phyloP scores from a whole-genome alignment of 345 rosid species.

The Sonneratia alba region DNA sequence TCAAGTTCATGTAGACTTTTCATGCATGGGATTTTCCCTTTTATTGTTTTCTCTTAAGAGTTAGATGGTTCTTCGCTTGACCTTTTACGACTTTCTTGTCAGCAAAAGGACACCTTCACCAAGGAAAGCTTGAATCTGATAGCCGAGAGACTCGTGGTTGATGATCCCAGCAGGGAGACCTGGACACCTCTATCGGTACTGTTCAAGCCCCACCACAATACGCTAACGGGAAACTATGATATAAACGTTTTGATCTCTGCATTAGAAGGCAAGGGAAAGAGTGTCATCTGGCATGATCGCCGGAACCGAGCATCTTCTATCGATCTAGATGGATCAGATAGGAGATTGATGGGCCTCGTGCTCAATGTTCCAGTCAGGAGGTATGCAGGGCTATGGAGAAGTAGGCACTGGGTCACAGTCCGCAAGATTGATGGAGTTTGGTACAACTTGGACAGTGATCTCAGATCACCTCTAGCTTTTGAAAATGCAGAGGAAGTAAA shows the following conservation, averaged over 20 bases:
- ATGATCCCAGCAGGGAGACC: constrained; percentile 41
- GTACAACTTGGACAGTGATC: constrained; percentile 93
- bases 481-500: constrained; percentile 34
- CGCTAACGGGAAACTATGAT: constrained; percentile 77
- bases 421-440: constrained; percentile 65
- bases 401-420: constrained; percentile 82
- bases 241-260: constrained; percentile 72
- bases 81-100: constrained; percentile 4
- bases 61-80: not conserved
- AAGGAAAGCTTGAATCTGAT: constrained; percentile 48
- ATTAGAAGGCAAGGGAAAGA: constrained; percentile 54
- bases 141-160: constrained; percentile 47
- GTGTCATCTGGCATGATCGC: constrained; percentile 73
- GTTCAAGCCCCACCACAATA: constrained; percentile 75
- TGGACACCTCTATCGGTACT: constrained; percentile 70
- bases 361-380: constrained; percentile 60
- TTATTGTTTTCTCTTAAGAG: not conserved
- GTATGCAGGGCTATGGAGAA: constrained; percentile 71
- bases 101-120: constrained; percentile 63
- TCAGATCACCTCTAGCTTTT: constrained; percentile 34
- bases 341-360: constrained; percentile 57
- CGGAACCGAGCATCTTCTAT: constrained; percentile 50
- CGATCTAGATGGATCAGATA: constrained; percentile 38
- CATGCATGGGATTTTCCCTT: not conserved
- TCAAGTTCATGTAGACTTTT: not conserved